phyloP scores from a whole-genome alignment of 2,329 filamentous ascomycete genomes.

The Bisporella sp. region DNA sequence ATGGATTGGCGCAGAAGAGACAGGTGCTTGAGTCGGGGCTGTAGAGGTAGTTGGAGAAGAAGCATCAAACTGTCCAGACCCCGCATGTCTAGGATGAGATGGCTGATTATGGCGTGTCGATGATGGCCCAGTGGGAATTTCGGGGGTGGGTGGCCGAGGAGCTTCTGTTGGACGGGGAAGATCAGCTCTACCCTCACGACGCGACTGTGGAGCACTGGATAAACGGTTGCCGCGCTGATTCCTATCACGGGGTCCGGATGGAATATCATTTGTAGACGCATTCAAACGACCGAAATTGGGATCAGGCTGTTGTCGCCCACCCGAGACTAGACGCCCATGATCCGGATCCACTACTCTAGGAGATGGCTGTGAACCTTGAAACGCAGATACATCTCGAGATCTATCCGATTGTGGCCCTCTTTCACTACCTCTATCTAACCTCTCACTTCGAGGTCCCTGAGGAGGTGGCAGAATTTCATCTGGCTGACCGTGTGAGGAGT shows the following conservation, averaged over 20 bases:
- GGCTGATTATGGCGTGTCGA: slow-evolving; percentile 16
- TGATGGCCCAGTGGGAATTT: slow-evolving; percentile 28
- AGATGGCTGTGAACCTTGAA: slow-evolving; percentile 28
- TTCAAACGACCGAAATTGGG: slow-evolving; percentile 58
- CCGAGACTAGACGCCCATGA: slow-evolving; percentile 35
- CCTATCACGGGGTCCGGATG: slow-evolving; percentile 49
- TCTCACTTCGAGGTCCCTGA: slow-evolving; percentile 28
- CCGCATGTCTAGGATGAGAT: slow-evolving; percentile 13
- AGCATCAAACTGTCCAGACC: slow-evolving; percentile 22
- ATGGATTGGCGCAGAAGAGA: slow-evolving; percentile 19
- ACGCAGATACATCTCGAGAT: slow-evolving; percentile 26
- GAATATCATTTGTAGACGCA: slow-evolving; percentile 37
- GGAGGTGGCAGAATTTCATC: slow-evolving; percentile 24
- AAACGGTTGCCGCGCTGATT: slow-evolving; percentile 30
- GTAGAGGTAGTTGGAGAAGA: slow-evolving; percentile 20
- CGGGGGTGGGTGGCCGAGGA: slow-evolving; percentile 24
- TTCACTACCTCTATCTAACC: slow-evolving; percentile 40
- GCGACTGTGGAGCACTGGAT: slow-evolving; percentile 11
- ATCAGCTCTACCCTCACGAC: slow-evolving; percentile 14
- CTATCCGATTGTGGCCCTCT: slow-evolving; percentile 32
- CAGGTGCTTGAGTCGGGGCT: slow-evolving; percentile 18
- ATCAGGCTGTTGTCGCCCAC: slow-evolving; percentile 41
- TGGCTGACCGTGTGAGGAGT: not conserved
- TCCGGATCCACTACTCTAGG: slow-evolving; percentile 39
- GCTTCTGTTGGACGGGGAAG: slow-evolving; percentile 8